These are phyloP conservation scores for Phytopythium montanum DNA, from an alignment of 352 stramenopile species.

Conservation along the genomic window DNA sequence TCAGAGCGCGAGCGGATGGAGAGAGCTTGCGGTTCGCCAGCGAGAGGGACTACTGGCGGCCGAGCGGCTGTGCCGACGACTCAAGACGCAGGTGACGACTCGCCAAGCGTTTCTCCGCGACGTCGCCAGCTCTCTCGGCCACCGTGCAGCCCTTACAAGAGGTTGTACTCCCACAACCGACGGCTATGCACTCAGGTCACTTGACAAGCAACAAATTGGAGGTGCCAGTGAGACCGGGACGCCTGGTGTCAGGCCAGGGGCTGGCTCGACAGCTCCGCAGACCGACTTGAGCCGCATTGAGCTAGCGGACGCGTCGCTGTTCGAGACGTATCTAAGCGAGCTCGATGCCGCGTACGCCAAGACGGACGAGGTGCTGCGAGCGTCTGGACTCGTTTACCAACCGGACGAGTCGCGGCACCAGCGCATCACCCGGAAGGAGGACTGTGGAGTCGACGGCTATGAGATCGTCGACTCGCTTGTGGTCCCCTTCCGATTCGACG, in stretches of 20 bases:
- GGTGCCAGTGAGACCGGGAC: neutral
- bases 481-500: constrained; percentile 2
- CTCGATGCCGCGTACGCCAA: constrained; percentile 22
- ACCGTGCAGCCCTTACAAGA: neutral
- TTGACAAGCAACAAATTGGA: neutral
- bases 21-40: constrained; percentile 6
- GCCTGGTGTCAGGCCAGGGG: neutral
- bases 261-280: neutral
- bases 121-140: neutral
- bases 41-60: constrained; percentile 5
- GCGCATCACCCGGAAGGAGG: neutral
- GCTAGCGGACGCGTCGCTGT: constrained; percentile 15
- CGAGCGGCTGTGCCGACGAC: constrained; percentile 2
- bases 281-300: neutral
- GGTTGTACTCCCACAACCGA: neutral
- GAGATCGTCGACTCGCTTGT: constrained; percentile 10
- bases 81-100: constrained; percentile 5
- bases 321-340: constrained; percentile 24
- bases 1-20: neutral
- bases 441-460: neutral
- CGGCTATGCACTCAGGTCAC: too few relatives aligned
- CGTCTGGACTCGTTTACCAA: neutral
- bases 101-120: constrained; percentile 7
- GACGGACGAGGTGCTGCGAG: constrained; percentile 17
- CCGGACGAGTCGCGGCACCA: constrained; percentile 3